These are phyloP conservation scores for Smittium mucronatum DNA, from an alignment of 371 early-diverging fungal species.

Conservation along the genomic window DNA sequence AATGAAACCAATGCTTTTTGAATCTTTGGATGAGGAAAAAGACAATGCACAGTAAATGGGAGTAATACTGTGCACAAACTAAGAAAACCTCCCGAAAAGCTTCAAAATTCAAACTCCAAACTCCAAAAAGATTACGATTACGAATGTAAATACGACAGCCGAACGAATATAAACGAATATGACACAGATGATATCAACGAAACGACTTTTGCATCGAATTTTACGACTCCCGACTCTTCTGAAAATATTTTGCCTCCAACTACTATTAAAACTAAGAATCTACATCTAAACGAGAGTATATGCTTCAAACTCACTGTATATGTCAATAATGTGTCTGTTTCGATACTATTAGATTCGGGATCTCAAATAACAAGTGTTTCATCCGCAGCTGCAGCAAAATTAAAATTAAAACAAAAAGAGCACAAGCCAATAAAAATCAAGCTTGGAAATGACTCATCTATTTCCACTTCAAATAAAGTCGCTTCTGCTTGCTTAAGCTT, in stretches of 20 bases:
- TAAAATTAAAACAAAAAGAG: neutral
- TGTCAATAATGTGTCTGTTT: conserved; percentile 6
- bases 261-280: conserved; percentile 4
- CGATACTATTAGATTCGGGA: conserved; percentile 2
- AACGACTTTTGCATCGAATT: conserved; percentile 1
- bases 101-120: neutral
- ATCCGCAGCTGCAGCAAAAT: neutral
- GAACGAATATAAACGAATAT: conserved; percentile 1
- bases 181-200: neutral
- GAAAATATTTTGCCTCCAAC: neutral
- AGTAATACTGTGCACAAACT: neutral
- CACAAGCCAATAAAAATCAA: conserved; percentile 3
- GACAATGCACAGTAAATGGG: conserved; percentile 6
- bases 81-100: conserved; percentile 8
- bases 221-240: neutral
- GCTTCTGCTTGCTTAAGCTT: conserved; percentile 1
- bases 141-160: neutral
- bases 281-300: conserved; percentile 5
- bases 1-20: neutral
- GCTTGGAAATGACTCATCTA: neutral
- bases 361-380: conserved; percentile 4
- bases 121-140: neutral
- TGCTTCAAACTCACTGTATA: conserved; percentile 7
- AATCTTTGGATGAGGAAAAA: conserved; percentile 4
- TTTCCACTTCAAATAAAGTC: neutral